These are phyloP conservation scores for Echinosophora koreensis DNA, from an alignment of 306 rosid species.

Conservation along the genomic window DNA sequence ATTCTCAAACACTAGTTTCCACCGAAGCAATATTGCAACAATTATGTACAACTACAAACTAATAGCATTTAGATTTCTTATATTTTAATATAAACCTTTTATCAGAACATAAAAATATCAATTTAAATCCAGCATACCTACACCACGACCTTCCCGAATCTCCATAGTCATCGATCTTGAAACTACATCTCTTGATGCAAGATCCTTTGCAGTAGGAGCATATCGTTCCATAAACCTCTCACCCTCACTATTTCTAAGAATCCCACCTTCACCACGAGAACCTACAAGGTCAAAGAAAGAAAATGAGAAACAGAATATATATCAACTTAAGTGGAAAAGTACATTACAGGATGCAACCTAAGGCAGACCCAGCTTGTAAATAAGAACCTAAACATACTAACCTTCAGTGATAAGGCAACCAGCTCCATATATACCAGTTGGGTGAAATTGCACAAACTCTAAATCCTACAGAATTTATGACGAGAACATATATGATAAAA, in stretches of 20 bases:
- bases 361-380: conserved; percentile 20
- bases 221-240: conserved; percentile 98
- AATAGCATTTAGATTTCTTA: conserved; percentile 4
- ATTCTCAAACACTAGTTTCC: not conserved
- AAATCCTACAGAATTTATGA: conserved; percentile 70
- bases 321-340: conserved; percentile 28
- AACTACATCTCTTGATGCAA: conserved; percentile 97
- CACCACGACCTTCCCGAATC: conserved; percentile 97
- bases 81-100: conserved; percentile 1
- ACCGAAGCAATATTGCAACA: not conserved
- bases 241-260: conserved; percentile 95
- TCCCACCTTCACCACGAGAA: conserved; percentile 99
- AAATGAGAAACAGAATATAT: conserved; percentile 37
- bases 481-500: conserved; percentile 7
- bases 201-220: conserved; percentile 99
- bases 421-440: conserved; percentile 97
- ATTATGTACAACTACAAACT: not conserved
- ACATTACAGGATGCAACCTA: conserved; percentile 34
- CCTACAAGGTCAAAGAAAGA: conserved; percentile 62
- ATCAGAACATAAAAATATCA: not conserved
- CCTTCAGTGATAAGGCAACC: conserved; percentile 99
- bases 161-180: conserved; percentile 99
- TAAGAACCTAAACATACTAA: conserved; percentile 45
- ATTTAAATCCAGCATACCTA: conserved; percentile 64
- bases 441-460: conserved; percentile 98